phyloP scores from a whole-genome alignment of 129 eudicot genomes.

The Arctium minus region DNA sequence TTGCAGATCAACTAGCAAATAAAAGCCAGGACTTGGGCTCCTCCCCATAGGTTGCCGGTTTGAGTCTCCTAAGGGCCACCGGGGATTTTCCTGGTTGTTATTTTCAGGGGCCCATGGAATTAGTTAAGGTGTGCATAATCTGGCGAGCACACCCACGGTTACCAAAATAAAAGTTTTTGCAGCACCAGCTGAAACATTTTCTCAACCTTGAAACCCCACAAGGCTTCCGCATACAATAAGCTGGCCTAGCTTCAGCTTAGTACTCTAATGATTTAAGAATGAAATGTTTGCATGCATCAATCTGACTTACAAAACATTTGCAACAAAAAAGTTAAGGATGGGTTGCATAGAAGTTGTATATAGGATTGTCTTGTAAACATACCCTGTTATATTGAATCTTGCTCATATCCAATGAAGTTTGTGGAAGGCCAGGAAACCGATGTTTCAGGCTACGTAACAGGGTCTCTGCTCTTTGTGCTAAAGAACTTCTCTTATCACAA shows the following conservation, averaged over 20 bases:
- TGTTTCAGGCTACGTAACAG: constrained; percentile 60
- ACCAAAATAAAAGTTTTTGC: too few species aligned
- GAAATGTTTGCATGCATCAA: background rate
- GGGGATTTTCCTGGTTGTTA: too few species aligned
- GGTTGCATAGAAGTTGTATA: background rate
- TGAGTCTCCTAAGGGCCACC: too few species aligned
- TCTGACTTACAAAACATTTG: background rate
- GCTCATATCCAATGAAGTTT: constrained; percentile 92
- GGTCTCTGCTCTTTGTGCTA: constrained; percentile 77
- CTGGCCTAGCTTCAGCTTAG: background rate
- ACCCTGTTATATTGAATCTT: constrained; percentile 96
- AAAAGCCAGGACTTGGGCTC: too few species aligned
- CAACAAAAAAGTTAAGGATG: background rate
- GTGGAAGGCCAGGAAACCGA: constrained; percentile 91
- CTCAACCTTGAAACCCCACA: background rate
- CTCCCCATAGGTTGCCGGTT: too few species aligned
- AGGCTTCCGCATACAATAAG: background rate
- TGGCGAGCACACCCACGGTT: too few species aligned
- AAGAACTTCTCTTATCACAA: constrained; percentile 49
- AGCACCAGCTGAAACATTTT: background rate
- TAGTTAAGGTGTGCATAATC: too few species aligned
- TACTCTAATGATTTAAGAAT: background rate
- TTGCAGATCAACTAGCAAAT: too few species aligned
- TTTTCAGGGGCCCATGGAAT: too few species aligned
- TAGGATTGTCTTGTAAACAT: background rate